phyloP scores from a whole-genome alignment of 192 early-diverging fungal species.

The Coemansia nantahalensis region DNA sequence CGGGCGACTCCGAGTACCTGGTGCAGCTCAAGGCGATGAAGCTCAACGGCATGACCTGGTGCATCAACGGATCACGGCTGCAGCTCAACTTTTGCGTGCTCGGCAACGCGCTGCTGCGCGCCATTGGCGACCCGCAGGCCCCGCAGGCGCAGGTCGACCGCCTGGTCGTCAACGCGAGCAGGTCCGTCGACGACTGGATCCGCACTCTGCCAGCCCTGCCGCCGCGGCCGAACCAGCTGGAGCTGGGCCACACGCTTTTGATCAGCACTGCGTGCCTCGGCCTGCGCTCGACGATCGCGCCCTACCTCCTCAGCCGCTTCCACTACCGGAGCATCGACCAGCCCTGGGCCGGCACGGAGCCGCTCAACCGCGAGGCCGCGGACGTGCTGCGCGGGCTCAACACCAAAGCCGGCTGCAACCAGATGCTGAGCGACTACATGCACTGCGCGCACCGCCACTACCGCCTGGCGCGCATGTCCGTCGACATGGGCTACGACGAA shows the following conservation, averaged over 20 bases:
- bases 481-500: constrained; percentile 11
- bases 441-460: constrained; percentile 13
- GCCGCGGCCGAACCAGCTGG: constrained; percentile 5
- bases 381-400: constrained; percentile 7
- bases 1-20: constrained; percentile 41
- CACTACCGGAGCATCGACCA: neutral
- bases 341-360: neutral
- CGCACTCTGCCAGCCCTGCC: constrained; percentile 28
- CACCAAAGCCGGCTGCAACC: constrained; percentile 5
- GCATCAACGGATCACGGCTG: constrained; percentile 32
- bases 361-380: neutral
- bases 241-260: constrained; percentile 33
- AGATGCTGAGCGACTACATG: constrained; percentile 29
- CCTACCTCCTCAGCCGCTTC: constrained; percentile 20
- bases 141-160: constrained; percentile 22
- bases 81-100: constrained; percentile 48
- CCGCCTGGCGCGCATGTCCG: constrained; percentile 7
- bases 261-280: constrained; percentile 30
- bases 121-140: constrained; percentile 35
- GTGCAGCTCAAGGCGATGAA: constrained; percentile 25
- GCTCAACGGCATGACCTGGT: constrained; percentile 30
- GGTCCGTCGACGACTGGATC: constrained; percentile 35
- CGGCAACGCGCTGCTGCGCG: constrained; percentile 36
- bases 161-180: constrained; percentile 21
- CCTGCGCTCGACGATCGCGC: constrained; percentile 34